Percentiles rank a stretch among this genome's conserved stretches.
These are phyloP conservation scores for Picea glauca DNA, from an alignment of 75 land plant genomes.

Conservation along the genomic window DNA sequence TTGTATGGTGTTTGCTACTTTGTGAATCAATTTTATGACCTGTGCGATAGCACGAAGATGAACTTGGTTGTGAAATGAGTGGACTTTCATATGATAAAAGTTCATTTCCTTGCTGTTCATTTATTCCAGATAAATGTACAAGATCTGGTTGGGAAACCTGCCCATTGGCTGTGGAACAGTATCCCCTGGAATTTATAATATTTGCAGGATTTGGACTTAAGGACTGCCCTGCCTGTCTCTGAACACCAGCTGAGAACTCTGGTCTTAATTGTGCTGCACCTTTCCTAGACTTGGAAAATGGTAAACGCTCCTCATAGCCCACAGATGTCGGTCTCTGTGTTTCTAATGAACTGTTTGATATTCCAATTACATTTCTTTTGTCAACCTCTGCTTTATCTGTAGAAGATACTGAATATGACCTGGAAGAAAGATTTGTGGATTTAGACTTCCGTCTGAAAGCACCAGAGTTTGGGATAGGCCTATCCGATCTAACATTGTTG, in stretches of 20 bases:
- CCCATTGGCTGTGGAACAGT: background rate
- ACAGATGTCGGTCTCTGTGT: background rate
- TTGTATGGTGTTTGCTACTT: constrained; percentile 8
- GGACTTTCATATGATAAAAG: background rate
- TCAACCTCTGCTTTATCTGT: background rate
- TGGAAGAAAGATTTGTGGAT: background rate
- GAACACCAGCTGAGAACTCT: background rate
- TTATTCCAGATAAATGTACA: background rate
- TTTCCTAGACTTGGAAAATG: constrained; percentile 1
- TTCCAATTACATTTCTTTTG: background rate
- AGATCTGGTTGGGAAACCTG: background rate
- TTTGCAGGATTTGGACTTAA: background rate
- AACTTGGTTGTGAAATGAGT: background rate
- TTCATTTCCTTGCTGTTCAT: background rate
- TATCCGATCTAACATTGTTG: background rate
- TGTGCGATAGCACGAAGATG: background rate
- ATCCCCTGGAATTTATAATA: constrained; percentile 5
- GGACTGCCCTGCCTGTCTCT: background rate
- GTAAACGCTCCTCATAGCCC: background rate
- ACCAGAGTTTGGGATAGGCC: background rate
- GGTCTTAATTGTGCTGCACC: background rate
- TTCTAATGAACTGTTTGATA: background rate
- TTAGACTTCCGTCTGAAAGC: constrained; percentile 1
- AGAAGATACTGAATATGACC: background rate
- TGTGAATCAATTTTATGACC: constrained; percentile 2